A percentile compares a stretch with the other conserved stretches of the same genome.
Conservation (phyloP, 768 basidiomycete species). For the Xerocomellus chrysenteron region DNA sequence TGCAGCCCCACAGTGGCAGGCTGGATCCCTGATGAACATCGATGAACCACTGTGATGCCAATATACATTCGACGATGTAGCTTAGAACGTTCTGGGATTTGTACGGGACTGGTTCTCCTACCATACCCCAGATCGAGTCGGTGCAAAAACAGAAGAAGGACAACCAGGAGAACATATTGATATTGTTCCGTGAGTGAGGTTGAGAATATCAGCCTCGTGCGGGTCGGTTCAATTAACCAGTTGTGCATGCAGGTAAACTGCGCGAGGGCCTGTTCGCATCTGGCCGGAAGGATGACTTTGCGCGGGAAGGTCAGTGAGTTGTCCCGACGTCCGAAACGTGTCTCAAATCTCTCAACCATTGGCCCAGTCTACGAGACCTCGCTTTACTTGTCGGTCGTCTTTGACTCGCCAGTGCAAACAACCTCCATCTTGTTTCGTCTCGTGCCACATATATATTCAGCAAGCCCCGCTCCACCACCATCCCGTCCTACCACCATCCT, state of each 20-base stretch:
- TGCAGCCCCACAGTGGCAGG: not conserved
- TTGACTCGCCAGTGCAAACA: slow-evolving; percentile 60
- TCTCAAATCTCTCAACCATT: not conserved
- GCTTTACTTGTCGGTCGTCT: slow-evolving; percentile 60
- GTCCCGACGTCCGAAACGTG: not conserved
- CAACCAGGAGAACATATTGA: slow-evolving; percentile 65
- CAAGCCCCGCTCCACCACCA: slow-evolving; percentile 15
- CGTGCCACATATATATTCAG: slow-evolving; percentile 46
- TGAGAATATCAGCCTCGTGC: not conserved
- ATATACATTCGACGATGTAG: slow-evolving; percentile 31
- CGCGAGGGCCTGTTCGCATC: slow-evolving; percentile 71
- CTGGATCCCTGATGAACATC: not conserved
- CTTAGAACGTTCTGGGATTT: slow-evolving; percentile 47
- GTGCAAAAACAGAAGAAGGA: slow-evolving; percentile 43
- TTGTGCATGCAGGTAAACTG: slow-evolving; percentile 57
- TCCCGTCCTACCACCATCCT: slow-evolving; percentile 37
- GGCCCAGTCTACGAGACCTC: slow-evolving; percentile 71
- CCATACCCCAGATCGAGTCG: slow-evolving; percentile 7
- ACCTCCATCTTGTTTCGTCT: slow-evolving; percentile 61
- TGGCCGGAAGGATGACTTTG: slow-evolving; percentile 56
- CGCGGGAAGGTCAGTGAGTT: slow-evolving; percentile 57
- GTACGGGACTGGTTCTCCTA: slow-evolving; percentile 29
- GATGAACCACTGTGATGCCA: not conserved
- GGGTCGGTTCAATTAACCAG: not conserved
- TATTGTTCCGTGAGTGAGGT: slow-evolving; percentile 61